A percentile compares a stretch with the other conserved stretches of the same genome.
Evolutionary conservation across 169 alveolate species (phyloP).

Genomic region (Eimeria acervulina): DNA sequence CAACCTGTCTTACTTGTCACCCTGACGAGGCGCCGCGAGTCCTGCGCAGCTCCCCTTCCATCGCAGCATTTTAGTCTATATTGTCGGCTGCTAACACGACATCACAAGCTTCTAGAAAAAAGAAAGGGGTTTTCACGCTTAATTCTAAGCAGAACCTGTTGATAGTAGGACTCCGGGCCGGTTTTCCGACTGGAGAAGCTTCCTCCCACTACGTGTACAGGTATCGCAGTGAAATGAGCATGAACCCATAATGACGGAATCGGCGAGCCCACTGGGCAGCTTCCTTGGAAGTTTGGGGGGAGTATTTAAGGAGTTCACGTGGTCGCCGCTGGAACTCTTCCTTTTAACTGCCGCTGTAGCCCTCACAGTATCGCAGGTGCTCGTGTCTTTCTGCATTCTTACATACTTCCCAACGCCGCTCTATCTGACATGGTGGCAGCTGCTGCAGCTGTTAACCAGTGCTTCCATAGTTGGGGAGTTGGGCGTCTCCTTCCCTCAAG

Average conservation of each 20-base stretch:
- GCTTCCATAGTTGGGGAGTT: constrained; percentile 79
- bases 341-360: constrained; percentile 43
- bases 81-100: background rate
- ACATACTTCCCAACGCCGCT: constrained; percentile 72
- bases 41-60: constrained; percentile 26
- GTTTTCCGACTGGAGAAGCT: background rate
- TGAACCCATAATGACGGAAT: constrained; percentile 66
- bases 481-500: constrained; percentile 70
- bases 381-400: constrained; percentile 64
- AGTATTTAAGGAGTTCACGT: constrained; percentile 47
- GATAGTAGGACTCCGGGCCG: background rate
- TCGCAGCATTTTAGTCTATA: constrained; percentile 8
- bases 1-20: background rate
- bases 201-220: background rate
- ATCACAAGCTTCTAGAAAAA: background rate
- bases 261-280: constrained; percentile 76
- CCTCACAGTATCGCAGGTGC: constrained; percentile 76
- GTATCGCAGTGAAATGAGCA: constrained; percentile 58
- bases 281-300: constrained; percentile 57
- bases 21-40: constrained; percentile 35
- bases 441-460: constrained; percentile 45
- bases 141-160: background rate
- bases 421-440: constrained; percentile 82
- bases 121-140: background rate
- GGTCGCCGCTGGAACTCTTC: constrained; percentile 48